Conservation (phyloP, 768 basidiomycete genomes). For the Auricularia sp. region DNA sequence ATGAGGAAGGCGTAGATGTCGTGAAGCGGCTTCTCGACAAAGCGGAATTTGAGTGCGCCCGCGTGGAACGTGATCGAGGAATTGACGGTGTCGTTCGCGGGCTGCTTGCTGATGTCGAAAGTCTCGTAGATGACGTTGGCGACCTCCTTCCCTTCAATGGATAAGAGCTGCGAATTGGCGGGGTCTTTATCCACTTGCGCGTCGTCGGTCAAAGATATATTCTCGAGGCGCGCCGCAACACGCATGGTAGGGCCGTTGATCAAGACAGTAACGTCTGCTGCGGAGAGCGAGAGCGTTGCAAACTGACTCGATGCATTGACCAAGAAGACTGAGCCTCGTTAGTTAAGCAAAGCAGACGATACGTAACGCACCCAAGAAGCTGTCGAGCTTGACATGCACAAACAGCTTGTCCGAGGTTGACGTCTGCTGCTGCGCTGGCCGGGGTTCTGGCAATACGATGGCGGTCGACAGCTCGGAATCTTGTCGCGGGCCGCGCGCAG, state of each 20-base stretch:
- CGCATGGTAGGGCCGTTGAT: conserved; percentile 64
- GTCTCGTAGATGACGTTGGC: conserved; percentile 93
- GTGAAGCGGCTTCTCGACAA: conserved; percentile 84
- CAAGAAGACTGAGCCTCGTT: conserved; percentile 48
- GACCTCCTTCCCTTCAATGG: conserved; percentile 89
- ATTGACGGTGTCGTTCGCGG: conserved; percentile 67
- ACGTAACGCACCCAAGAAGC: conserved; percentile 55
- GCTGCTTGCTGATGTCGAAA: conserved; percentile 59
- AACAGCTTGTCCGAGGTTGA: conserved; percentile 35
- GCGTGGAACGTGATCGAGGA: conserved; percentile 72
- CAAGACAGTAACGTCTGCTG: conserved; percentile 75
- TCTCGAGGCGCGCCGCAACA: conserved; percentile 74
- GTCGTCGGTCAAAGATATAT: conserved; percentile 72
- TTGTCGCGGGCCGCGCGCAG: neutral
- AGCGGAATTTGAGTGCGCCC: conserved; percentile 85
- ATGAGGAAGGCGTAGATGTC: conserved; percentile 74
- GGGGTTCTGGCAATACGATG: conserved; percentile 2
- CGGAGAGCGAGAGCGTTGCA: conserved; percentile 82
- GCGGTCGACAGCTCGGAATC: neutral
- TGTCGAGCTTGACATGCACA: conserved; percentile 73
- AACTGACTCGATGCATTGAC: conserved; percentile 58
- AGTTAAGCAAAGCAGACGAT: conserved; percentile 3
- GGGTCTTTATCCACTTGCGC: conserved; percentile 40
- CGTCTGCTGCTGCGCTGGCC: conserved; percentile 4
- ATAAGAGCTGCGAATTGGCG: conserved; percentile 76